A percentile compares a stretch with the other conserved stretches of the same genome.
phyloP scores from a whole-genome alignment of 176 grass and related monocot genomes.

The Aegilops speltoides region DNA sequence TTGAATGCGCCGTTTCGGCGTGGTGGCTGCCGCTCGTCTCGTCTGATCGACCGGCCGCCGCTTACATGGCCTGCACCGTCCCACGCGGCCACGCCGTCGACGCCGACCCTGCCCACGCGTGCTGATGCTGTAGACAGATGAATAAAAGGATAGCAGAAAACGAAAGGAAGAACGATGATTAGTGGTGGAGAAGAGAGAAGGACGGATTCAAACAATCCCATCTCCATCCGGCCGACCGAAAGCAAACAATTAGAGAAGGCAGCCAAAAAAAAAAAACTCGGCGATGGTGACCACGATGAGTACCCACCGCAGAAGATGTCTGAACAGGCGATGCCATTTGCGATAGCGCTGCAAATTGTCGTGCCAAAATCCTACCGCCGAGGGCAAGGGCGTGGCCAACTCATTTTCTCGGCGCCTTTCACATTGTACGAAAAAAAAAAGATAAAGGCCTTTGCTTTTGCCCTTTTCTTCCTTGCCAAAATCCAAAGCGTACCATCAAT shows the following conservation, averaged over 20 bases:
- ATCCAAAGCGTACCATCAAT: background rate
- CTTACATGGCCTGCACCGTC: background rate
- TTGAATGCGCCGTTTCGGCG: background rate
- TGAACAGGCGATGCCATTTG: background rate
- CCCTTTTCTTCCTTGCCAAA: constrained; percentile 15
- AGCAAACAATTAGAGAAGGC: background rate
- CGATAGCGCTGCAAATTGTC: background rate
- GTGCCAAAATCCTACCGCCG: background rate
- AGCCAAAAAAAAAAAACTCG: background rate
- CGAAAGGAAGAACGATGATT: background rate
- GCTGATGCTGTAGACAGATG: background rate
- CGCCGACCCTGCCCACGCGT: background rate
- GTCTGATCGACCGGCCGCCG: background rate
- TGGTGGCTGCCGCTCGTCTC: background rate
- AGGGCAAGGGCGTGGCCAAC: background rate
- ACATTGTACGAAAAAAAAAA: background rate
- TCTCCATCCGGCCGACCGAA: background rate
- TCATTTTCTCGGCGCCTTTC: background rate
- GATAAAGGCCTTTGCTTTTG: background rate
- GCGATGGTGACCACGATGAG: background rate
- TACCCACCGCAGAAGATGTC: background rate
- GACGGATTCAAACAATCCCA: background rate
- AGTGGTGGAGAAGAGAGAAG: background rate
- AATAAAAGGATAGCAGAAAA: background rate
- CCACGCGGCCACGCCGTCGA: background rate